Conservation (phyloP, 345 rosid genomes). For the Laguncularia racemosa region DNA sequence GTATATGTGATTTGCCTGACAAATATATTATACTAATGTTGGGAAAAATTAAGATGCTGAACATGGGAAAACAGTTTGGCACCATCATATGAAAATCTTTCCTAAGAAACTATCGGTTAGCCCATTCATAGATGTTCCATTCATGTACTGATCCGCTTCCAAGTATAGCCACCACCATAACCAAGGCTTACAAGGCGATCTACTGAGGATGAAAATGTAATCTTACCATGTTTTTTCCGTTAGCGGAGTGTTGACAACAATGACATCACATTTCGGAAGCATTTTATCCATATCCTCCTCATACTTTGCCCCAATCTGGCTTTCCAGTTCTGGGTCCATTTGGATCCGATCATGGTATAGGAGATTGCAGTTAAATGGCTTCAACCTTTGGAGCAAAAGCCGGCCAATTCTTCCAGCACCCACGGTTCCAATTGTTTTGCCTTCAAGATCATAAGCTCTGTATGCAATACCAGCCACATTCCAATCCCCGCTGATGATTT, state of each 20-base stretch:
- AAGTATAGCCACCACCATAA: no score
- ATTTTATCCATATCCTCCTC: constrained; percentile 68
- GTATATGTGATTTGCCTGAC: no score
- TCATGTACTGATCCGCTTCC: no score
- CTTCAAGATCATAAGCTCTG: constrained; percentile 93
- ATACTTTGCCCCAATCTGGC: constrained; percentile 57
- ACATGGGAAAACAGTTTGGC: not conserved
- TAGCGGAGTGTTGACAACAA: constrained; percentile 83
- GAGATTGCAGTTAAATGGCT: constrained; percentile 86
- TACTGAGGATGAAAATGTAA: not conserved
- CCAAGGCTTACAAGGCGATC: no score
- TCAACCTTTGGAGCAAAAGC: constrained; percentile 82
- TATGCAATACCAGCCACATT: constrained; percentile 80
- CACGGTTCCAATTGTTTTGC: constrained; percentile 88
- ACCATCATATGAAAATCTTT: no score
- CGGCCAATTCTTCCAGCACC: constrained; percentile 85
- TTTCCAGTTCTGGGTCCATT: constrained; percentile 74
- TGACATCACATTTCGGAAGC: constrained; percentile 85
- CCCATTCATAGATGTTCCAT: no score
- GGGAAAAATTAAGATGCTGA: not conserved
- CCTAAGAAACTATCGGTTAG: no score
- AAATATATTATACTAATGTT: no score
- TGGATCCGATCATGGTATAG: constrained; percentile 74
- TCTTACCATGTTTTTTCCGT: constrained; percentile 74
- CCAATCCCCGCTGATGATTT: constrained; percentile 85